Percentiles rank a stretch among this genome's conserved stretches.
These are phyloP conservation scores for Rhazya stricta DNA, from an alignment of 257 asterid species.

Conservation along the genomic window DNA sequence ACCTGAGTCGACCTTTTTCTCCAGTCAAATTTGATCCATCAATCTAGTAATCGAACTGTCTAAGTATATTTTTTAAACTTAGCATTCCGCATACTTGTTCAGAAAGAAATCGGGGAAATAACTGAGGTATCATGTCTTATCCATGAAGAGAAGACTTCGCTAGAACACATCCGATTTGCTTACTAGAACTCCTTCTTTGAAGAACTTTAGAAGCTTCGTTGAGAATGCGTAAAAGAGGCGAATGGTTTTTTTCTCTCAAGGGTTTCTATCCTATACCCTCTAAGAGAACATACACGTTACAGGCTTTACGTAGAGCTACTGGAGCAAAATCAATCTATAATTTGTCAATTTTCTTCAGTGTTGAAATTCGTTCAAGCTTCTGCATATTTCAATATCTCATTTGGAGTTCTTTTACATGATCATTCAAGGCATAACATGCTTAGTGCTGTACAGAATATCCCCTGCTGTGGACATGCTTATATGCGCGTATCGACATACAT, in stretches of 20 bases:
- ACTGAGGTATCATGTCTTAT: not conserved
- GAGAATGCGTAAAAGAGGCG: not conserved
- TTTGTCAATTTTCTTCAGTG: not conserved
- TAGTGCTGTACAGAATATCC: not conserved
- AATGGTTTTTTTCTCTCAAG: not conserved
- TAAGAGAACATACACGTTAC: not conserved
- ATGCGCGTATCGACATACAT: not conserved
- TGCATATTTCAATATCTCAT: not conserved
- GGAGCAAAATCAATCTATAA: not conserved
- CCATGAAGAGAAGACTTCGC: no score
- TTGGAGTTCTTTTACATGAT: not conserved
- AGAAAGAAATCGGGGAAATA: not conserved
- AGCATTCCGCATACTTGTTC: not conserved
- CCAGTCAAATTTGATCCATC: not conserved
- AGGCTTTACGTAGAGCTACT: not conserved
- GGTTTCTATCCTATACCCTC: not conserved
- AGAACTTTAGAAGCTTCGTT: no score
- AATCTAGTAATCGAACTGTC: not conserved
- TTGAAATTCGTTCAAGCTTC: not conserved
- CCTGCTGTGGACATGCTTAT: not conserved
- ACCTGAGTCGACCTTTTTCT: no score
- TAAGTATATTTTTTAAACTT: no score
- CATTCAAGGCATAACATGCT: not conserved
- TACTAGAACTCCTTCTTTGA: no score
- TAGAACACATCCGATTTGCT: no score